Evolutionary conservation across 495 filamentous ascomycete species (phyloP).

Genomic region (Aspergillus saccharolyticus): DNA sequence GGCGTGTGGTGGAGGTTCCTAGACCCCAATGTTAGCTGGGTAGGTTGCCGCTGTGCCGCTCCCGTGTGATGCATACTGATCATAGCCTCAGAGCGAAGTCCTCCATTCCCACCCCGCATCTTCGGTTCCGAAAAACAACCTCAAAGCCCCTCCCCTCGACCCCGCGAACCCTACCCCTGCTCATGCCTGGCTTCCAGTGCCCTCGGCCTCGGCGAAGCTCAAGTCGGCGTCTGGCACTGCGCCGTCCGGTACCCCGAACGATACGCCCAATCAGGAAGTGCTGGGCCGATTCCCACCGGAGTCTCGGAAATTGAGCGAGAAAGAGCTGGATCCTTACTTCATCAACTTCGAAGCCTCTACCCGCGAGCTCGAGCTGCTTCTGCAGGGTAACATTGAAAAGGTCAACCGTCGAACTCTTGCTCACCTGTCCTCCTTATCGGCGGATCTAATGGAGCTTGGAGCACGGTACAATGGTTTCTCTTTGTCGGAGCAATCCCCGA

Average conservation of each 20-base stretch:
- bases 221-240: constrained; percentile 51
- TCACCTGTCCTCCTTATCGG: constrained; percentile 73
- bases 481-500: constrained; percentile 79
- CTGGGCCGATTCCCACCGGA: constrained; percentile 81
- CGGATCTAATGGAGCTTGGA: constrained; percentile 87
- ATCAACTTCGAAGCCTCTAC: constrained; percentile 83
- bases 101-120: constrained; percentile 82
- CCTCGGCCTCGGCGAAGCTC: constrained; percentile 78
- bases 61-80: constrained; percentile 26
- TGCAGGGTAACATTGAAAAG: constrained; percentile 91
- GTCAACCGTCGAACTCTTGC: constrained; percentile 85
- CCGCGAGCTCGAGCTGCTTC: constrained; percentile 75
- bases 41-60: constrained; percentile 30
- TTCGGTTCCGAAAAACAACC: constrained; percentile 85
- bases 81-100: constrained; percentile 68
- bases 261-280: constrained; percentile 57
- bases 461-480: constrained; percentile 97
- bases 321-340: constrained; percentile 93
- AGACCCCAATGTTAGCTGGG: constrained; percentile 98
- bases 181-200: constrained; percentile 82
- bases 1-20: constrained; percentile 97
- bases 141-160: constrained; percentile 90
- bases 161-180: constrained; percentile 86
- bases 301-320: constrained; percentile 68
- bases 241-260: constrained; percentile 47